These are phyloP conservation scores for Apiospora hydei DNA, from an alignment of 2,329 filamentous ascomycete genomes.

Conservation along the genomic window DNA sequence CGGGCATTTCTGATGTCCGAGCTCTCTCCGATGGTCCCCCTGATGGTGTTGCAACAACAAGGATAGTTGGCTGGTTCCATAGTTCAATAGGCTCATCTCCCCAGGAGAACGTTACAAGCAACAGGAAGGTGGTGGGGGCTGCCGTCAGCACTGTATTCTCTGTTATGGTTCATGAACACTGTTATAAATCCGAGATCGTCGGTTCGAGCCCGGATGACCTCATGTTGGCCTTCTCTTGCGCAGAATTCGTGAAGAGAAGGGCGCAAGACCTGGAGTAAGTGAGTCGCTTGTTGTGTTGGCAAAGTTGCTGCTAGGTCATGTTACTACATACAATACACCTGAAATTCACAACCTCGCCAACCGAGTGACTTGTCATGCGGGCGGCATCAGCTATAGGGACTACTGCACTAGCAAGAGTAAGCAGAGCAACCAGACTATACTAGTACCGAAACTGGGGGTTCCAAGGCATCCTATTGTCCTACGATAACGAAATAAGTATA, in stretches of 20 bases:
- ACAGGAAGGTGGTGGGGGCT: conserved; percentile 19
- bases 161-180: conserved; percentile 14
- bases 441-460: conserved; percentile 3
- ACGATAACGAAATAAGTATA: background rate
- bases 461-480: background rate
- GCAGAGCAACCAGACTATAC: conserved; percentile 4
- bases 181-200: background rate
- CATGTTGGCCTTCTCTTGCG: background rate
- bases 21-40: conserved; percentile 18
- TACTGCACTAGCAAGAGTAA: conserved; percentile 17
- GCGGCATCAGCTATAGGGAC: background rate
- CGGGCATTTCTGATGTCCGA: conserved; percentile 15
- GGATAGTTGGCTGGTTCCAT: background rate
- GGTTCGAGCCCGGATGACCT: background rate
- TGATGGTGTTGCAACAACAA: conserved; percentile 7
- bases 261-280: background rate
- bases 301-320: background rate
- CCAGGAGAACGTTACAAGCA: conserved; percentile 16
- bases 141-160: conserved; percentile 17
- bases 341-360: background rate
- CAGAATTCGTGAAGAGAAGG: background rate
- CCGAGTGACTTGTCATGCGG: background rate
- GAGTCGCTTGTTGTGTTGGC: background rate
- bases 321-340: background rate
- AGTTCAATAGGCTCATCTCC: conserved; percentile 20